Evolutionary conservation across 352 stramenopile genomes (phyloP), one percentile per base, ranked within the genome.

Genomic region (Hyaloperonospora brassicae): DNA sequence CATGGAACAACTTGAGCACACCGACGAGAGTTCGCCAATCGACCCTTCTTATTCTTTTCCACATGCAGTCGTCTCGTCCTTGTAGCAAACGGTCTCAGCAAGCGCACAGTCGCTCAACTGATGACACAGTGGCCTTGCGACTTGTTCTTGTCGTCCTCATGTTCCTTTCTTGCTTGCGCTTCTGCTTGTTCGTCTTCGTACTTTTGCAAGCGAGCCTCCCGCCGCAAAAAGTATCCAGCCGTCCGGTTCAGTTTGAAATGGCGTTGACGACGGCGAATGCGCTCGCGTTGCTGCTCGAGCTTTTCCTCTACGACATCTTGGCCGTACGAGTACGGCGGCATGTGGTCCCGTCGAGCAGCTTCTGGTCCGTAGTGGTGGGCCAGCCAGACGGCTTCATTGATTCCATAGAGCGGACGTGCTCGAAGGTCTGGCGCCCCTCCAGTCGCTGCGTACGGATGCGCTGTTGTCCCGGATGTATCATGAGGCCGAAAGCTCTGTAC

Each of bases 341-440:
- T 76, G n/a, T 61, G 65, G 14, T 65, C 59, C n/a, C 76, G 73
- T n/a, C 63, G 51, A 24, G 68, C 56, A 12, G 75, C 68, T 40
- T 76, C 69, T 1, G 68, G 66, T 9, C 84, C 84, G 47, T 93
- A 93, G 49, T 93, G 84, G 42, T 93, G 79, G 22, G 79, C 79
- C 12, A 90, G 73, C 84, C 84, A 93, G 23, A 91, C 70, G 14
- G 90, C 77, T 57, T 93, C 81, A 43, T 93, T 69, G 43, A 93
- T 86, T 17, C 84, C 84, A 50, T 90, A 87, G 45, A 88, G 41
- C 2, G 64, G 66, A 36, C 65, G 52, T 25, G 70, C 59, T 8
- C 49, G 56, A 38, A 76, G 13, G 54, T 71, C 63, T 39, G 59
- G 46, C 11, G 56, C 47, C 31, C 62, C 53, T 47, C 62, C 68